Percentiles rank a stretch among this genome's conserved stretches.
Conservation (phyloP, 2,329 filamentous ascomycete species). For the Coleophoma crateriformis region DNA sequence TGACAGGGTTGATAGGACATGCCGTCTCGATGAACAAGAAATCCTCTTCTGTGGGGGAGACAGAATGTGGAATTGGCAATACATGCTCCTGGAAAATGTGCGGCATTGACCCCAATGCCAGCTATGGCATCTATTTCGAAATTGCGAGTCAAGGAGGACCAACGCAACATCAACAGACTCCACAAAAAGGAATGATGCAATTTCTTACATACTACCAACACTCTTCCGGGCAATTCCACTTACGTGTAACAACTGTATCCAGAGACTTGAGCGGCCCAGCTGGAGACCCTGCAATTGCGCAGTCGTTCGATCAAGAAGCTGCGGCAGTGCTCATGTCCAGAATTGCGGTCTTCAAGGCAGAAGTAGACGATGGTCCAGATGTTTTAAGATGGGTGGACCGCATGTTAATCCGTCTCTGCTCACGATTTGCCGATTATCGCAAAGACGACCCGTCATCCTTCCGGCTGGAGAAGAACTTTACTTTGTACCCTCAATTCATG, state of each 20-base stretch:
- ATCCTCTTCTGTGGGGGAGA: slow-evolving; percentile 92
- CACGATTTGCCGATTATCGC: slow-evolving; percentile 92
- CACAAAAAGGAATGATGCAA: slow-evolving; percentile 93
- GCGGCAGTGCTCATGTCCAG: slow-evolving; percentile 98
- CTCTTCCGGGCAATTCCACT: slow-evolving; percentile 90
- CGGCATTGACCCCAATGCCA: slow-evolving; percentile 88
- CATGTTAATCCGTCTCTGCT: slow-evolving; percentile 96
- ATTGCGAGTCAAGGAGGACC: slow-evolving; percentile 91
- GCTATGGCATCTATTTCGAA: slow-evolving; percentile 96
- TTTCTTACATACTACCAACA: slow-evolving; percentile 99
- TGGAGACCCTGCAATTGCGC: slow-evolving; percentile 89
- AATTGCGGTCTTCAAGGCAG: slow-evolving; percentile 97
- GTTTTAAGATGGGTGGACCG: slow-evolving; percentile 96
- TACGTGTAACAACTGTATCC: slow-evolving; percentile 90
- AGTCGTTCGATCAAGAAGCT: slow-evolving; percentile 97
- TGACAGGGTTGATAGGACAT: slow-evolving; percentile 94
- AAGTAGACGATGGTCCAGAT: slow-evolving; percentile 97
- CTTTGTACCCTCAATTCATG: slow-evolving; percentile 98
- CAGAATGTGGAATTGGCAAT: slow-evolving; percentile 96
- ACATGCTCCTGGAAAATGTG: slow-evolving; percentile 99
- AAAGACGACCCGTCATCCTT: slow-evolving; percentile 98
- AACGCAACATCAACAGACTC: slow-evolving; percentile 75
- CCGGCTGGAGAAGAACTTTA: slow-evolving; percentile 97
- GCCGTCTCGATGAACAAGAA: slow-evolving; percentile 98
- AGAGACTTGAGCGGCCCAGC: slow-evolving; percentile 88